Percentiles rank a stretch among this genome's conserved stretches.
phyloP scores from a whole-genome alignment of 768 basidiomycete genomes.

The Tephrocybe sp. region DNA sequence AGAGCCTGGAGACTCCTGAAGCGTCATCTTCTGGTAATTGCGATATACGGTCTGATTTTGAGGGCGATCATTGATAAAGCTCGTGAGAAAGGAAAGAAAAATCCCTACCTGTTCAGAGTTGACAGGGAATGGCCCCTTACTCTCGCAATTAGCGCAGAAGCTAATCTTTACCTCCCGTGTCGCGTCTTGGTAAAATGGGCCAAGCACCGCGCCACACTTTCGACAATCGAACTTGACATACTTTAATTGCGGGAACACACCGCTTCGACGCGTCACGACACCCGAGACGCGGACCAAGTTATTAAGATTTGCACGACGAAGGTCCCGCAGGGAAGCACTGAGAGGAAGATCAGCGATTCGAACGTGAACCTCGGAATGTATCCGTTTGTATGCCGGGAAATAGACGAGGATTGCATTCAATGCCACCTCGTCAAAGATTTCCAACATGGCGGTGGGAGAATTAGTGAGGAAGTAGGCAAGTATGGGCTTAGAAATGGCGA shows the following conservation, averaged over 20 bases:
- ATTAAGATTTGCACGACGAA: constrained; percentile 89
- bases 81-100: no score
- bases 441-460: constrained; percentile 88
- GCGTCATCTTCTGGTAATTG: constrained; percentile 98
- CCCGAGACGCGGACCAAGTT: constrained; percentile 94
- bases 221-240: constrained; percentile 98
- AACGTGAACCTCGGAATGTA: constrained; percentile 97
- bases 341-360: constrained; percentile 93
- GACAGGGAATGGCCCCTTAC: constrained; percentile 91
- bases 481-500: constrained; percentile 89
- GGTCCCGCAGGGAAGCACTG: constrained; percentile 85
- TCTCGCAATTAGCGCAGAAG: constrained; percentile 92
- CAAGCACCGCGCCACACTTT: constrained; percentile 91
- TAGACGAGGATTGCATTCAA: constrained; percentile 91
- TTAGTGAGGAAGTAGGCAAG: constrained; percentile 97
- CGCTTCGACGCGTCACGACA: constrained; percentile 92
- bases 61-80: neutral
- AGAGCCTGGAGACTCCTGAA: constrained; percentile 96
- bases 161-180: constrained; percentile 91
- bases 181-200: constrained; percentile 98
- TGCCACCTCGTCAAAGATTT: constrained; percentile 94
- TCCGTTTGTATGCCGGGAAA: constrained; percentile 94
- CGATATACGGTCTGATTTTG: constrained; percentile 83
- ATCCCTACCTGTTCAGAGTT: constrained; percentile 87
- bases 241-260: constrained; percentile 99